Percentiles rank a stretch among this genome's conserved stretches.
Conservation (phyloP, 148 eudicot genomes). For the Rhododendron henanense region DNA sequence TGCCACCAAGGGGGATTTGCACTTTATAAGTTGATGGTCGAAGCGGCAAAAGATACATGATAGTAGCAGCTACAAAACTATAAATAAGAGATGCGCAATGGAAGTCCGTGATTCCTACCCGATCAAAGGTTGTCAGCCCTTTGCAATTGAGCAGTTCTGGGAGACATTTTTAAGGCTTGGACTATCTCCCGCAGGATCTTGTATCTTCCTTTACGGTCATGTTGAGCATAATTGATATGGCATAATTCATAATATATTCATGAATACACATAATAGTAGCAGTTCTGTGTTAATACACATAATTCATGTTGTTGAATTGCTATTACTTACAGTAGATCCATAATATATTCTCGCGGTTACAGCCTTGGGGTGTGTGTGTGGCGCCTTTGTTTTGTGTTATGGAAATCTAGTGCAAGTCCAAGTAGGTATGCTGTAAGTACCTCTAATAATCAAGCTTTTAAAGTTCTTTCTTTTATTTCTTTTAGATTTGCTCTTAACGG, state of each 20-base stretch:
- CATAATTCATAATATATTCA: not conserved
- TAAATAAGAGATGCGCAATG: not conserved
- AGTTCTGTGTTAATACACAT: not conserved
- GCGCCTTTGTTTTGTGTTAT: not conserved
- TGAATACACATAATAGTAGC: no score
- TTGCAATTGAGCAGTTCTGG: not conserved
- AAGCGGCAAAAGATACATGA: constrained; percentile 20
- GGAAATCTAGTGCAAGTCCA: not conserved
- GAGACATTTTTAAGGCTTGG: not conserved
- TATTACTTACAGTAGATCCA: not conserved
- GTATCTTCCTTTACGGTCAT: not conserved
- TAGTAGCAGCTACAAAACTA: not conserved
- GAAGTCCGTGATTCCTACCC: not conserved
- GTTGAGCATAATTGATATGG: not conserved
- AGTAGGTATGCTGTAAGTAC: not conserved
- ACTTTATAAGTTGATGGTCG: constrained; percentile 66
- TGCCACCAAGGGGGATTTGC: constrained; percentile 95
- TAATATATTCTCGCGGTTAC: no score
- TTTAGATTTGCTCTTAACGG: not conserved
- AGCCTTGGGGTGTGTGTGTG: not conserved
- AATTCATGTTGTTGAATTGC: not conserved
- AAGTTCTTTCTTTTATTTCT: not conserved
- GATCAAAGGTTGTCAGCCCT: constrained; percentile 5
- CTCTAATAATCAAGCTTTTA: not conserved
- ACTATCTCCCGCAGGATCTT: not conserved